These are phyloP conservation scores for Penicillium bialowiezense DNA, from an alignment of 495 filamentous ascomycete species.

Conservation along the genomic window DNA sequence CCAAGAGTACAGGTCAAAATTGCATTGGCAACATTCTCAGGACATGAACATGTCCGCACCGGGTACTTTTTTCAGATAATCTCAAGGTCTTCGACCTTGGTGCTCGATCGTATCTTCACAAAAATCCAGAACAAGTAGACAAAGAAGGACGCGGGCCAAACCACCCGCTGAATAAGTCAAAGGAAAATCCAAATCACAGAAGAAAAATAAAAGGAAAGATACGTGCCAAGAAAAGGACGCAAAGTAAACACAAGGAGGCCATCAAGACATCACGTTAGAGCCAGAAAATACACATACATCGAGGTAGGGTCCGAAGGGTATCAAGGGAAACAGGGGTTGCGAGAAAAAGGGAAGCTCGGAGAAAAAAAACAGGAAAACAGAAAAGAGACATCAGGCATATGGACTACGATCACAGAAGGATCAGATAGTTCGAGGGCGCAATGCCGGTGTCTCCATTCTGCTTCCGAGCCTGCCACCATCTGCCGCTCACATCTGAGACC, in stretches of 20 bases:
- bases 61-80: too few species aligned
- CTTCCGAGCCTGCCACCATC: constrained; percentile 99
- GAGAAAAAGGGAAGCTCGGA: constrained; percentile 25
- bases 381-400: constrained; percentile 19
- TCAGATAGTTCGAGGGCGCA: constrained; percentile 96
- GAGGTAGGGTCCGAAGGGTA: constrained; percentile 48
- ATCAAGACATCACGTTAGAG: constrained; percentile 46
- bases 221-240: constrained; percentile 17
- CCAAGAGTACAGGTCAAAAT: too few species aligned
- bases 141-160: constrained; percentile 10
- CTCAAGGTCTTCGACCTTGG: too few species aligned
- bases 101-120: too few species aligned
- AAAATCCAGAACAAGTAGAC: not conserved
- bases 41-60: too few species aligned
- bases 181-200: constrained; percentile 17
- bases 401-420: constrained; percentile 69
- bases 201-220: constrained; percentile 6
- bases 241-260: constrained; percentile 25
- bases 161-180: constrained; percentile 14
- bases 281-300: constrained; percentile 35
- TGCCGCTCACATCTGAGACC: constrained; percentile 92
- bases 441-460: constrained; percentile 94
- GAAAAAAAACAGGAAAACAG: constrained; percentile 16
- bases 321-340: constrained; percentile 39
- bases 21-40: too few species aligned